Conservation (phyloP, 2,329 filamentous ascomycete genomes). For the Nothomitra cinnamomea region DNA sequence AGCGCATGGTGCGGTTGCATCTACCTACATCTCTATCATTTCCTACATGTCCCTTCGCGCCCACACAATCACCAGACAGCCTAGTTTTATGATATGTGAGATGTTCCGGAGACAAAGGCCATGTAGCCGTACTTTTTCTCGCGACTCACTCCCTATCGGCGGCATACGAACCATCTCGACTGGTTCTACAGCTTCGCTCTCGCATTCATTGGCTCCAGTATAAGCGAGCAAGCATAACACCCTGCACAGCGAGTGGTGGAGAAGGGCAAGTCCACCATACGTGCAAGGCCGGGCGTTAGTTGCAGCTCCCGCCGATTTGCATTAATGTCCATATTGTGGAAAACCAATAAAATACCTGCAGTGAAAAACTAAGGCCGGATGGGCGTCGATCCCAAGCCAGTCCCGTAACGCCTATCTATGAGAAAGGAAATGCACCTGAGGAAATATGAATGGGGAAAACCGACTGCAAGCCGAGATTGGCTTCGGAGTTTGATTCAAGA, state of each 20-base stretch:
- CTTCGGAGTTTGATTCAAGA: background rate
- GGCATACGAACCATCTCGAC: background rate
- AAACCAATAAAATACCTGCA: background rate
- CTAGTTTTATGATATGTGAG: slow-evolving; percentile 3
- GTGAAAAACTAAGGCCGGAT: background rate
- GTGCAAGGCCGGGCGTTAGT: slow-evolving; percentile 1
- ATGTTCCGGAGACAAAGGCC: background rate
- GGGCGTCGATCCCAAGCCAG: slow-evolving; percentile 4
- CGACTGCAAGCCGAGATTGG: background rate
- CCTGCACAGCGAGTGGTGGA: background rate
- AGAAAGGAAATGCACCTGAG: background rate
- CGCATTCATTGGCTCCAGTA: background rate
- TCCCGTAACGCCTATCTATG: background rate
- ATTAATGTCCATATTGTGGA: background rate
- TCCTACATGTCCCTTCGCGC: background rate
- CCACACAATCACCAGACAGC: slow-evolving; percentile 1
- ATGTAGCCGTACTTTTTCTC: background rate
- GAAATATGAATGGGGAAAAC: background rate
- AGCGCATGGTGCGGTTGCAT: slow-evolving; percentile 2
- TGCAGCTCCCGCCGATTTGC: background rate
- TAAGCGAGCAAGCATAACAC: background rate
- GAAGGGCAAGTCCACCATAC: background rate
- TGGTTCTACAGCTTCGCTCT: background rate
- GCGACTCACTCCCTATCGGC: background rate
- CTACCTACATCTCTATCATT: background rate